phyloP scores from a whole-genome alignment of 768 basidiomycete species.

The Macrolepiota dolichaula region DNA sequence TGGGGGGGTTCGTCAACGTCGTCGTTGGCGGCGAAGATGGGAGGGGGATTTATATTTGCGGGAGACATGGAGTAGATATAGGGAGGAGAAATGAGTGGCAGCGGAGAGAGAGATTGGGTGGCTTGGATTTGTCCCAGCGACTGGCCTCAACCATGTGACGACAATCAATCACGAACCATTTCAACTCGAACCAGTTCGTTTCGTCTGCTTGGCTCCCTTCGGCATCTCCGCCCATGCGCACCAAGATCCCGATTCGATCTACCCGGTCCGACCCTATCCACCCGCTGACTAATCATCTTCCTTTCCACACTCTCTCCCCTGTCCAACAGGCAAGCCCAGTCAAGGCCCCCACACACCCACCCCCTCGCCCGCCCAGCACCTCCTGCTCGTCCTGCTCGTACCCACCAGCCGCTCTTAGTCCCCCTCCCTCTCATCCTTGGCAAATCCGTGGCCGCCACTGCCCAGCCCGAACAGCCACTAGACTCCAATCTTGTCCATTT shows the following conservation, averaged over 20 bases:
- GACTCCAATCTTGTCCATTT: neutral
- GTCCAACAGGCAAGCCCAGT: too few relatives aligned
- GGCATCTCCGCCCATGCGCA: conserved; percentile 9
- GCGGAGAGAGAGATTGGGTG: conserved; percentile 8
- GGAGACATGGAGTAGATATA: conserved; percentile 18
- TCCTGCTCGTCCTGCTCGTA: neutral
- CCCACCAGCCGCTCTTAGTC: neutral
- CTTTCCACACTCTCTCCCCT: neutral
- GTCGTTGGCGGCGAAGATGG: conserved; percentile 5
- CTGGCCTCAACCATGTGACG: conserved; percentile 9
- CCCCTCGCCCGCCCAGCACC: neutral
- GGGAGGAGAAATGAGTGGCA: conserved; percentile 15
- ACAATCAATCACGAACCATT: conserved; percentile 10
- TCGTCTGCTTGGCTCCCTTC: neutral
- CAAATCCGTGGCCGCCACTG: neutral
- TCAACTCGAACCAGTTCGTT: conserved; percentile 1
- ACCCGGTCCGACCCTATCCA: conserved; percentile 11
- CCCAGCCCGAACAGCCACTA: neutral
- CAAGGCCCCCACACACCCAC: too few relatives aligned
- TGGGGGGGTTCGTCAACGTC: conserved; percentile 9
- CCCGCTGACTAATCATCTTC: neutral
- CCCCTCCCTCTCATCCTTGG: neutral
- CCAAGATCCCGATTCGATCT: conserved; percentile 15
- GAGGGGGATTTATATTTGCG: conserved; percentile 5
- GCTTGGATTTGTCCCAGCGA: conserved; percentile 1